Evolutionary conservation across 805 yeast genomes (phyloP).

Genomic region (Zygoascus bituminiphila): DNA sequence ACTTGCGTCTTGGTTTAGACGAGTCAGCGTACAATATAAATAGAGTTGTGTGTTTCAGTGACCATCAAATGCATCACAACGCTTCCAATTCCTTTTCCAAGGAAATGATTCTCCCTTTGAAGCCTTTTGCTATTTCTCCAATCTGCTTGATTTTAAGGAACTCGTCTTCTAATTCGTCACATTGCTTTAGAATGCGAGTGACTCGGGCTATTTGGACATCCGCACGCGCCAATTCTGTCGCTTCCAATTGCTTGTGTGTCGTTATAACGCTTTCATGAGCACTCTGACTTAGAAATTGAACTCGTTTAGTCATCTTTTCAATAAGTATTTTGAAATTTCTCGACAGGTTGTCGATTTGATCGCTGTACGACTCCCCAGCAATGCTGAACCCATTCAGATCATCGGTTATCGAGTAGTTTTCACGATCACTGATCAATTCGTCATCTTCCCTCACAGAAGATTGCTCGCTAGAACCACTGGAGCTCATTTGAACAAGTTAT

Average conservation of each 20-base stretch:
- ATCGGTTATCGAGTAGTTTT: background rate
- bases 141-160: conserved; percentile 48
- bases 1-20: no score
- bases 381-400: background rate
- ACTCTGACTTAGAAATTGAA: conserved; percentile 14
- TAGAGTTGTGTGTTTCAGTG: no score
- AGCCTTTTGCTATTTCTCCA: conserved; percentile 36
- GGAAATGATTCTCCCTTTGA: conserved; percentile 30
- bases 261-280: conserved; percentile 15
- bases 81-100: conserved; percentile 28
- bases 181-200: conserved; percentile 32
- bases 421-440: background rate
- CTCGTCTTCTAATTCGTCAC: conserved; percentile 44
- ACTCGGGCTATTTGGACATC: conserved; percentile 30
- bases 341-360: conserved; percentile 7
- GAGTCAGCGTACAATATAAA: no score
- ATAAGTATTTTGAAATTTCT: conserved; percentile 8
- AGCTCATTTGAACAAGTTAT: no score
- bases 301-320: conserved; percentile 11
- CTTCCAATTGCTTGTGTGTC: conserved; percentile 9
- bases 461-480: no score
- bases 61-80: conserved; percentile 6
- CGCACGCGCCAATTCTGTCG: conserved; percentile 13
- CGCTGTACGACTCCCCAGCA: conserved; percentile 1
- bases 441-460: background rate